phyloP scores from a whole-genome alignment of 805 yeast species.

The Cyberlindnera maritima region DNA sequence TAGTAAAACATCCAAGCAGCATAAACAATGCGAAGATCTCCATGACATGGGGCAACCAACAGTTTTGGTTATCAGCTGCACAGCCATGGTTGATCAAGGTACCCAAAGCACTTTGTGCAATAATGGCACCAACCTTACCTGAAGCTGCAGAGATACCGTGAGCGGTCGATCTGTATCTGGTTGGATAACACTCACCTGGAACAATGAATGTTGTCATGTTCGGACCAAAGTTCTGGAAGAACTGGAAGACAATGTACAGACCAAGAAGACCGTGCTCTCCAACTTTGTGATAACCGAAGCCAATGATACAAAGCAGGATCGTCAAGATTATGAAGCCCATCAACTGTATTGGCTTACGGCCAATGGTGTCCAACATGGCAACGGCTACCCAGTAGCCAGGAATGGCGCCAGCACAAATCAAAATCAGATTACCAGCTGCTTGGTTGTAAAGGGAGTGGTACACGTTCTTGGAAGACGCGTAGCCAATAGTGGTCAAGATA shows the following conservation, averaged over 20 bases:
- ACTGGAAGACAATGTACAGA: constrained; percentile 75
- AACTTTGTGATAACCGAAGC: constrained; percentile 77
- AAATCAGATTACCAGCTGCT: constrained; percentile 89
- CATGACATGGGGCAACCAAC: constrained; percentile 92
- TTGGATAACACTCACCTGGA: constrained; percentile 92
- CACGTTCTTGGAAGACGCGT: constrained; percentile 66
- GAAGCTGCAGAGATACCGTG: constrained; percentile 93
- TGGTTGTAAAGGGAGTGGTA: constrained; percentile 69
- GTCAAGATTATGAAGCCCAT: constrained; percentile 75
- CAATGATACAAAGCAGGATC: constrained; percentile 70
- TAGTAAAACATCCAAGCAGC: constrained; percentile 68
- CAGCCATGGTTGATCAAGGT: constrained; percentile 79
- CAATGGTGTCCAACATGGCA: constrained; percentile 75
- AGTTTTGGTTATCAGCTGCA: constrained; percentile 50
- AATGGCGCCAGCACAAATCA: constrained; percentile 91
- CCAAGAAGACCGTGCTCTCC: constrained; percentile 67
- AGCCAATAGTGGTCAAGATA: constrained; percentile 82
- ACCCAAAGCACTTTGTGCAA: constrained; percentile 87
- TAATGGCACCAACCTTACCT: constrained; percentile 91
- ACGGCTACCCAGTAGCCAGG: constrained; percentile 92
- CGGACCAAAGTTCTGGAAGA: constrained; percentile 92
- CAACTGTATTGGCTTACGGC: constrained; percentile 82
- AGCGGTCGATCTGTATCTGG: constrained; percentile 93
- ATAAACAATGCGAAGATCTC: constrained; percentile 90
- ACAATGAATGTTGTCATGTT: constrained; percentile 87